Evolutionary conservation across 2,329 filamentous ascomycete genomes (phyloP).

Genomic region (Didymella sp.): DNA sequence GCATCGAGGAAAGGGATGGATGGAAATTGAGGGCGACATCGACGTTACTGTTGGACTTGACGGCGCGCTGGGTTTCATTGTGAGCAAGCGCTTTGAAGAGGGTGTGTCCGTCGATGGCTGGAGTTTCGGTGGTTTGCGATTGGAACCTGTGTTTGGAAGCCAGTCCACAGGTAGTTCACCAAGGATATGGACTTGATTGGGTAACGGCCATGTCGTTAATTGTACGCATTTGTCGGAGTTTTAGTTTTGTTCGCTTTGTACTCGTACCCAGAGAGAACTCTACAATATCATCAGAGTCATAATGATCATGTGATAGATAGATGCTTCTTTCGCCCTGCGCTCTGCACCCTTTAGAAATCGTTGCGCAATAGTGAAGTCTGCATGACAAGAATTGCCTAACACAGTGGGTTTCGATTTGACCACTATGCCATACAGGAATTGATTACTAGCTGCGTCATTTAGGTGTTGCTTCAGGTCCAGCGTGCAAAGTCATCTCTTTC

Average conservation of each 20-base stretch:
- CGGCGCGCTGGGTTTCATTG: conserved; percentile 47
- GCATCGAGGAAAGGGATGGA: conserved; percentile 43
- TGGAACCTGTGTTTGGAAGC: conserved; percentile 45
- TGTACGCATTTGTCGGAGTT: not conserved
- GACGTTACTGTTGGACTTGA: conserved; percentile 48
- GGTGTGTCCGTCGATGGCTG: conserved; percentile 45
- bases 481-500: no score
- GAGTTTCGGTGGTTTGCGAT: conserved; percentile 49
- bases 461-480: no score
- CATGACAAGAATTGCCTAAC: no score
- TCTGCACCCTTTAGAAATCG: no score
- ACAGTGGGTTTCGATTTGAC: no score
- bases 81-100: conserved; percentile 46
- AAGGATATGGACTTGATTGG: not conserved
- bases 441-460: no score
- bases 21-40: conserved; percentile 49
- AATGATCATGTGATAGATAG: no score
- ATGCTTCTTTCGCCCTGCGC: no score
- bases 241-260: not conserved
- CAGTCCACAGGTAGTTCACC: not conserved
- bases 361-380: no score
- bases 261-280: not conserved
- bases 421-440: no score
- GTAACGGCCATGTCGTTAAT: not conserved
- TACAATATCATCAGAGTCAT: no score